Evolutionary conservation across 2,329 filamentous ascomycete species (phyloP).

Genomic region (Aspergillus neoniger): DNA sequence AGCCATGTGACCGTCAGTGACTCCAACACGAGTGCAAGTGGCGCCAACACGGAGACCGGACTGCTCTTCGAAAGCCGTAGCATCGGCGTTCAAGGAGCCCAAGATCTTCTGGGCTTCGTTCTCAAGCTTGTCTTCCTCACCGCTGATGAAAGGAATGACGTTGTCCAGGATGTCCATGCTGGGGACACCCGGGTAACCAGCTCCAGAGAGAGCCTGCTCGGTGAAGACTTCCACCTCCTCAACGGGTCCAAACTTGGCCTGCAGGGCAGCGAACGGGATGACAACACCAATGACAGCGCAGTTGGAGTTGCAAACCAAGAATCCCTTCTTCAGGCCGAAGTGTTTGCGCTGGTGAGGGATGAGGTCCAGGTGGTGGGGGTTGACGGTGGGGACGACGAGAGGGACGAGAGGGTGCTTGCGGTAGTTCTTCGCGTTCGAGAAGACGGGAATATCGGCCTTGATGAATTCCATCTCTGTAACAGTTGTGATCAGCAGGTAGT

Average conservation of each 20-base stretch:
- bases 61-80: slow-evolving; percentile 77
- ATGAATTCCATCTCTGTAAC: slow-evolving; percentile 81
- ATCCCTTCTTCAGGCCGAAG: slow-evolving; percentile 75
- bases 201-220: slow-evolving; percentile 90
- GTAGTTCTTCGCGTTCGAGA: slow-evolving; percentile 98
- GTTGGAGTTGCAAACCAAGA: slow-evolving; percentile 97
- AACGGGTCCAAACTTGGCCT: slow-evolving; percentile 79
- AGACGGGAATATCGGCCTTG: slow-evolving; percentile 82
- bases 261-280: slow-evolving; percentile 88
- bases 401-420: slow-evolving; percentile 86
- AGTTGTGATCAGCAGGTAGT: slow-evolving; percentile 3
- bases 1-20: slow-evolving; percentile 93
- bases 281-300: slow-evolving; percentile 96
- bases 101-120: slow-evolving; percentile 94
- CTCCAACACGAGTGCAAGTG: slow-evolving; percentile 90
- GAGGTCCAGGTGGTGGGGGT: slow-evolving; percentile 80
- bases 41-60: slow-evolving; percentile 74
- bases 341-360: slow-evolving; percentile 84
- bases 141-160: slow-evolving; percentile 87
- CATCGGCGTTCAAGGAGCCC: slow-evolving; percentile 69
- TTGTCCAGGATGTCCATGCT: slow-evolving; percentile 97
- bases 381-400: slow-evolving; percentile 92
- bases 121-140: slow-evolving; percentile 96
- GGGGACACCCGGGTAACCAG: slow-evolving; percentile 68
- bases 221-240: slow-evolving; percentile 82